phyloP scores from a whole-genome alignment of 805 yeast genomes.

The Candida germanica region DNA sequence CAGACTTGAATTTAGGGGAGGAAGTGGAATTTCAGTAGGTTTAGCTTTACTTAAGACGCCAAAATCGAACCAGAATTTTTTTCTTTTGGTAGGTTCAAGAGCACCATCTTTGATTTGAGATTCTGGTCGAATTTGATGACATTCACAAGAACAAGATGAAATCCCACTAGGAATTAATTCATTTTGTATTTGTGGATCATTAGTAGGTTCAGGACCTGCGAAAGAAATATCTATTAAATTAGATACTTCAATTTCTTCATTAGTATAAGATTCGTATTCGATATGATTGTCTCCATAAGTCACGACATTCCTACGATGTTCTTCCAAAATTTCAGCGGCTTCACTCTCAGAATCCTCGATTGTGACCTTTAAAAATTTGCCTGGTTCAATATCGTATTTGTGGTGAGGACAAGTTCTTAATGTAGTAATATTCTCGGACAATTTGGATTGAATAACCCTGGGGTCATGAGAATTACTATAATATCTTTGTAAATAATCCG shows the following conservation, averaged over 20 bases:
- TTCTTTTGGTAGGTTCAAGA: no score
- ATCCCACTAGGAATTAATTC: background rate
- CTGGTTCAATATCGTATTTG: slow-evolving; percentile 26
- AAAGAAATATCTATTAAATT: background rate
- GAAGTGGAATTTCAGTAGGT: no score
- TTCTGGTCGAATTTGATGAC: background rate
- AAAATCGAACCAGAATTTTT: no score
- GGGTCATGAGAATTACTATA: slow-evolving; percentile 38
- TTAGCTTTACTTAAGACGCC: no score
- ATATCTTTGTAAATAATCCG: slow-evolving; percentile 35
- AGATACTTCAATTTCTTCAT: background rate
- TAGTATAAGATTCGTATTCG: background rate
- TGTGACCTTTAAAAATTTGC: slow-evolving; percentile 28
- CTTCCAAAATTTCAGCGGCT: background rate
- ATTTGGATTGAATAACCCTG: slow-evolving; percentile 33
- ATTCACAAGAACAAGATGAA: slow-evolving; percentile 4
- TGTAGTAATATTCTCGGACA: slow-evolving; percentile 1
- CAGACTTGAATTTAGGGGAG: no score
- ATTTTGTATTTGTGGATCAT: background rate
- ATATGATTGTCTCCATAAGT: slow-evolving; percentile 1
- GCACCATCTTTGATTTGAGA: no score
- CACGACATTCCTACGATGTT: slow-evolving; percentile 2
- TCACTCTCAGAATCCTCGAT: slow-evolving; percentile 2
- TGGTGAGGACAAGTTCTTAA: slow-evolving; percentile 33
- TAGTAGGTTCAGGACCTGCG: background rate